Conservation (phyloP, 148 eudicot species). For the Arctostaphylos glauca region DNA sequence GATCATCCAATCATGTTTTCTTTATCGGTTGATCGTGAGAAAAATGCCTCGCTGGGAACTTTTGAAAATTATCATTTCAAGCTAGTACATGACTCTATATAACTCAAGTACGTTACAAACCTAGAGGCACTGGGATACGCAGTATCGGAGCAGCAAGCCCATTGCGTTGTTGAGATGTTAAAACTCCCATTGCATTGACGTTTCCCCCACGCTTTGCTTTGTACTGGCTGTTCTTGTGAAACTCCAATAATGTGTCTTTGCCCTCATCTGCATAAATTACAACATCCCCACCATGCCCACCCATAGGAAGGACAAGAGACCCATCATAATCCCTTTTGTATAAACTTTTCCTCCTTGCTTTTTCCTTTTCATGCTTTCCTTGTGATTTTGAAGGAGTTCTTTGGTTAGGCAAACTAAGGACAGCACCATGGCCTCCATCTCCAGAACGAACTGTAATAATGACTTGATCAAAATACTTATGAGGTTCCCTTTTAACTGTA, state of each 20-base stretch:
- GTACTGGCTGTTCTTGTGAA: conserved; percentile 64
- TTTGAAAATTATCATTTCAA: background rate
- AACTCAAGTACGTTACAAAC: conserved; percentile 39
- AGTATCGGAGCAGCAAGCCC: conserved; percentile 75
- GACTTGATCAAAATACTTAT: conserved; percentile 92
- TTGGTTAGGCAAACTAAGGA: conserved; percentile 57
- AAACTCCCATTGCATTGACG: conserved; percentile 81
- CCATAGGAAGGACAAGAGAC: conserved; percentile 83
- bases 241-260: conserved; percentile 76
- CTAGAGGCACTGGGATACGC: conserved; percentile 91
- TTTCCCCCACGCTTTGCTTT: conserved; percentile 96
- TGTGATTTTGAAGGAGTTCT: conserved; percentile 52
- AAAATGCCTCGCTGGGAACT: background rate
- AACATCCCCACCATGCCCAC: conserved; percentile 93
- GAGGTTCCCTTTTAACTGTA: conserved; percentile 57
- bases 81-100: background rate
- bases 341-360: conserved; percentile 44
- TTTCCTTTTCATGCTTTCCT: conserved; percentile 51
- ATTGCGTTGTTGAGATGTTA: conserved; percentile 51
- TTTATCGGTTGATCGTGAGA: background rate
- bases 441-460: conserved; percentile 86
- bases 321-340: conserved; percentile 92
- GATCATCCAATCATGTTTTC: background rate
- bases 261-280: conserved; percentile 86
- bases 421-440: conserved; percentile 95